These are phyloP conservation scores for Sclerotinia spermophila DNA, from an alignment of 2,329 filamentous ascomycete species.

Conservation along the genomic window DNA sequence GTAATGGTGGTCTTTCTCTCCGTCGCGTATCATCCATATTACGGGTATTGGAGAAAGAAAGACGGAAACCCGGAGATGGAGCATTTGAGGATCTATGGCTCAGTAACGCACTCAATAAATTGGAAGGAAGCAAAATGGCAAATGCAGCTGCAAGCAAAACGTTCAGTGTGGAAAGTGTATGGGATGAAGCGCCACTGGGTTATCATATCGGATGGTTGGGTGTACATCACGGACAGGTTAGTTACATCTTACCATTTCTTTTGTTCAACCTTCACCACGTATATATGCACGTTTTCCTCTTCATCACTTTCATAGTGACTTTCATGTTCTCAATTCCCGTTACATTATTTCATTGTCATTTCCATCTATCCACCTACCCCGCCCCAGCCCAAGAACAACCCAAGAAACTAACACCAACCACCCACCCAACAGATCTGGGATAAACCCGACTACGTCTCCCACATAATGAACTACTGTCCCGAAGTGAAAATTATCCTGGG, in stretches of 20 bases:
- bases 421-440: constrained; percentile 45
- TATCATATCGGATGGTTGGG: constrained; percentile 48
- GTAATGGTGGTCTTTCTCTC: constrained; percentile 53
- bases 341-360: background rate
- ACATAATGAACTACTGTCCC: constrained; percentile 54
- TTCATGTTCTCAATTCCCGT: background rate
- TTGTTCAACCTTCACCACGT: background rate
- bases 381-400: accelerated
- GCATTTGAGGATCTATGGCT: constrained; percentile 56
- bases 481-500: constrained; percentile 53
- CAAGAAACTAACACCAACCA: constrained; percentile 21
- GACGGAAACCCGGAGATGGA: constrained; percentile 46
- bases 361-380: too few species aligned
- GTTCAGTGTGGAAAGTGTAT: constrained; percentile 50
- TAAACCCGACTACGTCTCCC: constrained; percentile 42
- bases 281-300: background rate
- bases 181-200: constrained; percentile 50
- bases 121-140: constrained; percentile 49
- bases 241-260: background rate
- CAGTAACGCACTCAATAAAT: constrained; percentile 45
- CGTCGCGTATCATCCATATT: constrained; percentile 50
- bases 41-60: constrained; percentile 47
- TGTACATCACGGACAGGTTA: constrained; percentile 33
- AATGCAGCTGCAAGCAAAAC: constrained; percentile 39
- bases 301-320: background rate